These are phyloP conservation scores for Achlya hypogyna DNA, from an alignment of 352 stramenopile species.

Conservation along the genomic window DNA sequence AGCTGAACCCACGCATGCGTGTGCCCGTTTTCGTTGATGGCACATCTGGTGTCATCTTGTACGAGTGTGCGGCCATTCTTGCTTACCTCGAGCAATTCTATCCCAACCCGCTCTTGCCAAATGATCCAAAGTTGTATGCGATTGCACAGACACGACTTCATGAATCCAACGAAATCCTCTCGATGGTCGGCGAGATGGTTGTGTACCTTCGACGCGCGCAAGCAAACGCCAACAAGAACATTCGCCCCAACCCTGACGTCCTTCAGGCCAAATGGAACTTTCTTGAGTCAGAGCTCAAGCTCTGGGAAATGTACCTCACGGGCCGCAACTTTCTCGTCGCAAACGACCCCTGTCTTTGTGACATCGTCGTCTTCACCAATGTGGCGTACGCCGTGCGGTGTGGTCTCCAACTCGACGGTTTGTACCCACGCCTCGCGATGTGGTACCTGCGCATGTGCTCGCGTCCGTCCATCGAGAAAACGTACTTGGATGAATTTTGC, in stretches of 20 bases:
- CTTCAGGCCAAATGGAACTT: slow-evolving; percentile 60
- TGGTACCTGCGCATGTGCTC: slow-evolving; percentile 71
- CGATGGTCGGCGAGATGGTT: slow-evolving; percentile 67
- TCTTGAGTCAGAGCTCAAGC: slow-evolving; percentile 56
- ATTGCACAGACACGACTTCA: slow-evolving; percentile 68
- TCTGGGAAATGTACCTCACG: slow-evolving; percentile 70
- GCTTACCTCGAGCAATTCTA: slow-evolving; percentile 74
- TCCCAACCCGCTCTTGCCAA: slow-evolving; percentile 27
- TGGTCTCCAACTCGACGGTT: slow-evolving; percentile 66
- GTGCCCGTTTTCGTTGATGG: slow-evolving; percentile 68
- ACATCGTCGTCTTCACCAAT: slow-evolving; percentile 80
- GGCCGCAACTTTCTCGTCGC: slow-evolving; percentile 56
- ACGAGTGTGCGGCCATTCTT: slow-evolving; percentile 71
- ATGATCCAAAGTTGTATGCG: slow-evolving; percentile 32
- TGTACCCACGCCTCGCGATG: slow-evolving; percentile 67
- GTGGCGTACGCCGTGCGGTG: slow-evolving; percentile 80
- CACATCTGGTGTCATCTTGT: slow-evolving; percentile 33
- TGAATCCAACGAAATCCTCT: slow-evolving; percentile 78
- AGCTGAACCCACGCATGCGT: slow-evolving; percentile 71
- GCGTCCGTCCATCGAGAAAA: slow-evolving; percentile 58
- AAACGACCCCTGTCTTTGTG: slow-evolving; percentile 56
- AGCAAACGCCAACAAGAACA: slow-evolving; percentile 23
- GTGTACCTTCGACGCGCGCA: slow-evolving; percentile 57
- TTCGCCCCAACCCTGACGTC: slow-evolving; percentile 44
- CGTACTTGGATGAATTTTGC: too few species aligned